Percentiles rank a stretch among this genome's conserved stretches.
phyloP scores from a whole-genome alignment of 306 rosid species.

The Hippophae gyantsensis region DNA sequence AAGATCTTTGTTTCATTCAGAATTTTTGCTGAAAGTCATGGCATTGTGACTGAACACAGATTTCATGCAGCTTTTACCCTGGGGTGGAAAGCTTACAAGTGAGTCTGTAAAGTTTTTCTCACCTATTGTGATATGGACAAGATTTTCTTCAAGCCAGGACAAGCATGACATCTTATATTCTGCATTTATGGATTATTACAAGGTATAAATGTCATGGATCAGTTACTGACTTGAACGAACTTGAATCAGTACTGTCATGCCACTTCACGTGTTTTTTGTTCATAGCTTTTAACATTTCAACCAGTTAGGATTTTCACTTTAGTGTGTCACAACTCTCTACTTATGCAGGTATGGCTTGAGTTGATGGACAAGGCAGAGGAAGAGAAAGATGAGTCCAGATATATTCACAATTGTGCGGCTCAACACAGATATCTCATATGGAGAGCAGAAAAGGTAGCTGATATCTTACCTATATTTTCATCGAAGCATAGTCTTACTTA shows the following conservation, averaged over 20 bases:
- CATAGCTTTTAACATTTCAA: background rate
- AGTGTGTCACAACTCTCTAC: background rate
- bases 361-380: constrained; percentile 34
- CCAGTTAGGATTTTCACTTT: background rate
- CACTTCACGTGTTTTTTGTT: background rate
- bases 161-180: constrained; percentile 51
- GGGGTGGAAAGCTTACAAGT: constrained; percentile 97
- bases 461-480: constrained; percentile 2
- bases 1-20: constrained; percentile 2
- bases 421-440: constrained; percentile 77
- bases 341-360: constrained; percentile 63
- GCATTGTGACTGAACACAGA: constrained; percentile 45
- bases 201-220: constrained; percentile 35
- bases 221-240: background rate
- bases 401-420: constrained; percentile 52
- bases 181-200: constrained; percentile 81
- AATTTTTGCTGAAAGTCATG: constrained; percentile 28
- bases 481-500: background rate
- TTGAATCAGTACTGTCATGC: background rate
- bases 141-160: constrained; percentile 47
- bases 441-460: constrained; percentile 75
- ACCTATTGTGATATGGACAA: constrained; percentile 94
- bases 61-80: constrained; percentile 88
- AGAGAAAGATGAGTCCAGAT: constrained; percentile 46
- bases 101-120: constrained; percentile 79